Evolutionary conservation across 73 alveolate species (phyloP).

Genomic region (Breviolum minutum): DNA sequence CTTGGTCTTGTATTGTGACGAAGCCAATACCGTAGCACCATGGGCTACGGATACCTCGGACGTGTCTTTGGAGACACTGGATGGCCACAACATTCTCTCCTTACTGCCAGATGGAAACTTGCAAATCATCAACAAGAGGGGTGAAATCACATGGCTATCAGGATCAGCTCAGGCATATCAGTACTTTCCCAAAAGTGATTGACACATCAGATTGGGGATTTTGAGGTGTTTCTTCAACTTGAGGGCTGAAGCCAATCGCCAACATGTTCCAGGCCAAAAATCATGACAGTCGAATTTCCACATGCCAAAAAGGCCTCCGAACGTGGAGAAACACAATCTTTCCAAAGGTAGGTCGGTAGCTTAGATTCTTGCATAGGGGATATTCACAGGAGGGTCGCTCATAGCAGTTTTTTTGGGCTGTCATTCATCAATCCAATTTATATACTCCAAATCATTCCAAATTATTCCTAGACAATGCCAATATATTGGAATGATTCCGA

Average conservation of each 20-base stretch:
- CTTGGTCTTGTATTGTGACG: conserved; percentile 39
- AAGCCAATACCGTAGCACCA: background rate
- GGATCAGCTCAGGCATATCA: conserved; percentile 19
- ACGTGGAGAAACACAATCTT: background rate
- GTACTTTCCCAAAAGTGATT: background rate
- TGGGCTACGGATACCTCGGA: conserved; percentile 67
- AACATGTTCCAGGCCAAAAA: too few relatives aligned
- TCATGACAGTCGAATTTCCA: background rate
- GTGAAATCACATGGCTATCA: conserved; percentile 15
- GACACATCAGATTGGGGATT: too few relatives aligned
- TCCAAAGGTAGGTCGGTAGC: background rate
- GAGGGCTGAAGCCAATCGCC: too few relatives aligned
- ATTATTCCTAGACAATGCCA: too few relatives aligned
- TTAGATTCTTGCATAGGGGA: too few relatives aligned
- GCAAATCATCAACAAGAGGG: conserved; percentile 28
- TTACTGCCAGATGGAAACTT: conserved; percentile 25
- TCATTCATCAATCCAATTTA: too few relatives aligned
- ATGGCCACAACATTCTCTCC: conserved; percentile 13
- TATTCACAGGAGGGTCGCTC: too few relatives aligned
- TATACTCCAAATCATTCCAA: too few relatives aligned
- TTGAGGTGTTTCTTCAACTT: too few relatives aligned
- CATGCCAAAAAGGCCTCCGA: background rate
- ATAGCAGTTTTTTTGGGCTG: too few relatives aligned
- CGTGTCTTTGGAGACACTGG: background rate
- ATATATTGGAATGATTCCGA: too few relatives aligned